These are phyloP conservation scores for Kuraishia ogatae DNA, from an alignment of 805 yeast species.

Conservation along the genomic window DNA sequence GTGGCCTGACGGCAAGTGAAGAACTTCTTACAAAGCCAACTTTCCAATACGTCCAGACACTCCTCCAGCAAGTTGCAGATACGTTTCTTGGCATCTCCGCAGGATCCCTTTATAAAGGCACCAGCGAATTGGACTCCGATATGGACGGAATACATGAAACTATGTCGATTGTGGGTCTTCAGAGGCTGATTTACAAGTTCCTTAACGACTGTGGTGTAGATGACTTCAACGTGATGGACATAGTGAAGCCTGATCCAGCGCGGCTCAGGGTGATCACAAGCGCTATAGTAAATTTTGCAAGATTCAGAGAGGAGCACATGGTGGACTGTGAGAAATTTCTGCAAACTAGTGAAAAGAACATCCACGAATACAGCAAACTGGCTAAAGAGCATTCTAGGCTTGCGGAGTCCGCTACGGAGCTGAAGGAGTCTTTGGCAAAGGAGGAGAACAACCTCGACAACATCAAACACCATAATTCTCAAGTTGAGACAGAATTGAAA, in stretches of 20 bases:
- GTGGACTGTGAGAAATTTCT: constrained; percentile 60
- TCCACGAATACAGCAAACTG: constrained; percentile 35
- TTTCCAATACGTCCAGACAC: constrained; percentile 19
- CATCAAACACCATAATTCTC: constrained; percentile 3
- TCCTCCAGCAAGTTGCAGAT: constrained; percentile 25
- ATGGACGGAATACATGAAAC: constrained; percentile 22
- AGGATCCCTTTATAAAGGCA: constrained; percentile 15
- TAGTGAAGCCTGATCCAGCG: constrained; percentile 66
- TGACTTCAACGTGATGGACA: constrained; percentile 69
- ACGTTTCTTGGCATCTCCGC: constrained; percentile 24
- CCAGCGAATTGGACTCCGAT: constrained; percentile 13
- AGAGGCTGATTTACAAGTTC: constrained; percentile 52
- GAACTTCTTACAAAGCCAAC: constrained; percentile 21
- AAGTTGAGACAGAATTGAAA: constrained; percentile 54
- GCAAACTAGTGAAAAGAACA: constrained; percentile 39
- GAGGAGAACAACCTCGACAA: constrained; percentile 2
- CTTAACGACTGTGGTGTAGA: constrained; percentile 65
- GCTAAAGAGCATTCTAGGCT: constrained; percentile 31
- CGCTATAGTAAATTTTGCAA: constrained; percentile 78
- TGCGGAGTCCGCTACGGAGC: constrained; percentile 14
- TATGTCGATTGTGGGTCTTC: constrained; percentile 44
- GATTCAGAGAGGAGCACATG: constrained; percentile 73
- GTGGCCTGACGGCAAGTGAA: constrained; percentile 12
- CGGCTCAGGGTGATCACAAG: constrained; percentile 62
- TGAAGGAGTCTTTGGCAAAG: constrained; percentile 6